Conservation (phyloP, 306 rosid species). For the Dryas octopetala region DNA sequence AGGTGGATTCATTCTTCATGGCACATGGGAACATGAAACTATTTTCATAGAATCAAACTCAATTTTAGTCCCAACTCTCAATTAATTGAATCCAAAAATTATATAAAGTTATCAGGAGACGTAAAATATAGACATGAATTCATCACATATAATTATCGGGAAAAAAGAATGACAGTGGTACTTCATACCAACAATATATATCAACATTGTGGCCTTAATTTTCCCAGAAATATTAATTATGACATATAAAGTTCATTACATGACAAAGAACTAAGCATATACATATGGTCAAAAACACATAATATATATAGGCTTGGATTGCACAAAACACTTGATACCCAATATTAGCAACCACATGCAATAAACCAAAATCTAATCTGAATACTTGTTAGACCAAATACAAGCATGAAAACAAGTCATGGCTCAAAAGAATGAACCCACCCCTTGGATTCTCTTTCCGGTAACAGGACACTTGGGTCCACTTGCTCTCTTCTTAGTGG, state of each 20-base stretch:
- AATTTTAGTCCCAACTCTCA: neutral
- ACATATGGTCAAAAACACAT: neutral
- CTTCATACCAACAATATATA: neutral
- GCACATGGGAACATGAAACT: no score
- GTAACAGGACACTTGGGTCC: slow-evolving; percentile 39
- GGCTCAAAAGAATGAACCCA: neutral
- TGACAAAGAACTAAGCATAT: neutral
- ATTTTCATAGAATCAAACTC: no score
- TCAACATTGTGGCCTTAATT: neutral
- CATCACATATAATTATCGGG: neutral
- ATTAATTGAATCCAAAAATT: neutral
- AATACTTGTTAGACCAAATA: neutral
- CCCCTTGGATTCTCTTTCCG: slow-evolving; percentile 39
- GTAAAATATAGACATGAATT: neutral
- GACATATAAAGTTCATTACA: neutral
- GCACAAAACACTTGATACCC: neutral
- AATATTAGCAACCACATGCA: neutral
- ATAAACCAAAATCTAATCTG: neutral
- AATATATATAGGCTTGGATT: neutral
- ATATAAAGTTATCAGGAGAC: neutral
- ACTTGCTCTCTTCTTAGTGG: slow-evolving; percentile 36
- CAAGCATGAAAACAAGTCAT: neutral
- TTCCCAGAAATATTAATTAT: neutral
- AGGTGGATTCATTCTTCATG: no score
- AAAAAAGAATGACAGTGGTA: neutral